A percentile compares a stretch with the other conserved stretches of the same genome.
Evolutionary conservation across 2,329 filamentous ascomycete species (phyloP).

Genomic region (Daldinia sp.): DNA sequence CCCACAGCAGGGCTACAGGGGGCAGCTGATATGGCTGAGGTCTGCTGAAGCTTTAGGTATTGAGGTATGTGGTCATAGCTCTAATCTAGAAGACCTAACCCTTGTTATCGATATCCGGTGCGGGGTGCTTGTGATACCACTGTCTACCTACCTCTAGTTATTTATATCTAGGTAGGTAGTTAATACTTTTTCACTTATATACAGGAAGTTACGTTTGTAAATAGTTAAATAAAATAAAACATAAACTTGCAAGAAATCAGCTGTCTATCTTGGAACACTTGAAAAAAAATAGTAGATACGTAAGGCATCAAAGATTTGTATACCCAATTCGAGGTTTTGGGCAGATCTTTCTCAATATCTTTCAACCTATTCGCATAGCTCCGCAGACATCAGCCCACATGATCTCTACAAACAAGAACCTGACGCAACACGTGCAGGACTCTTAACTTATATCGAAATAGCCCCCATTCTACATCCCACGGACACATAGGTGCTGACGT

Average conservation of each 20-base stretch:
- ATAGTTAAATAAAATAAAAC: too few relatives aligned
- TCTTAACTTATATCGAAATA: slow-evolving; percentile 13
- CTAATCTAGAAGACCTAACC: background rate
- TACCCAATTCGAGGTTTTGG: background rate
- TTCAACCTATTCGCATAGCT: background rate
- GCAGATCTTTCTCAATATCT: background rate
- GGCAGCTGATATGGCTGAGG: background rate
- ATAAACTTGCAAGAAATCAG: too few relatives aligned
- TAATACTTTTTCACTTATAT: too few relatives aligned
- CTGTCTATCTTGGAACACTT: too few relatives aligned
- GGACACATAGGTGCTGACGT: slow-evolving; percentile 32
- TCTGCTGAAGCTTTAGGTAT: background rate
- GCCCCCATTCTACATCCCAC: slow-evolving; percentile 7
- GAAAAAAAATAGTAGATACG: background rate
- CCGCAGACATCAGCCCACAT: slow-evolving; percentile 17
- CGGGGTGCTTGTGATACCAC: background rate
- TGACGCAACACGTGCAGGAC: slow-evolving; percentile 24
- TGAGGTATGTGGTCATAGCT: background rate
- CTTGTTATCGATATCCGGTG: background rate
- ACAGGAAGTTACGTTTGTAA: too few relatives aligned
- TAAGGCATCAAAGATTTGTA: background rate
- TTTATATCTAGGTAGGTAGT: background rate
- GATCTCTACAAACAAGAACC: slow-evolving; percentile 11
- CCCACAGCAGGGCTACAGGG: background rate
- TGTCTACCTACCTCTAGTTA: too few relatives aligned